Percentiles rank a stretch among this genome's conserved stretches.
These are phyloP conservation scores for Musa schizocarpa DNA, from an alignment of 176 grass and related monocot genomes.

Conservation along the genomic window DNA sequence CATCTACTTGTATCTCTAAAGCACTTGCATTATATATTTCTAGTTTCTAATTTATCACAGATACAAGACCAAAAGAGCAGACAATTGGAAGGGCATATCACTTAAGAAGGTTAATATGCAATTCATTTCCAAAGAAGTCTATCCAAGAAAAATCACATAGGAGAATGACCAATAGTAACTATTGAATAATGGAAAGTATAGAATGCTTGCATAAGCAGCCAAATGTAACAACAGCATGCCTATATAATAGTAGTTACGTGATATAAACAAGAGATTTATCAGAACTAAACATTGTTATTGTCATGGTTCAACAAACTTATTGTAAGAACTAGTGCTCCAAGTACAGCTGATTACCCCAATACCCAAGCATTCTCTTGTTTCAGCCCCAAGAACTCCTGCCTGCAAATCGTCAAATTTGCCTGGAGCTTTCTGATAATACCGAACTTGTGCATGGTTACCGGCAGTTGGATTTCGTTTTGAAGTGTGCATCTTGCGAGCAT, in stretches of 20 bases:
- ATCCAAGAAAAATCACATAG: no score
- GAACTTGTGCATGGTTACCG: conserved; percentile 49
- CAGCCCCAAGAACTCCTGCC: conserved; percentile 75
- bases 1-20: no score
- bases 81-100: no score
- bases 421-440: conserved; percentile 72
- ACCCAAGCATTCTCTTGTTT: conserved; percentile 89
- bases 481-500: conserved; percentile 62
- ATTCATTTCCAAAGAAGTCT: no score
- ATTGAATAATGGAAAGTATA: no score
- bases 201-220: not conserved
- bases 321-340: not conserved
- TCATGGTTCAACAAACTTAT: not conserved
- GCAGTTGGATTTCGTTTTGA: conserved; percentile 54
- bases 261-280: not conserved
- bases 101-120: no score
- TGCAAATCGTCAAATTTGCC: conserved; percentile 90
- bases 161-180: no score
- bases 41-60: no score
- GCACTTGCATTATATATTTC: no score
- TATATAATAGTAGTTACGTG: not conserved
- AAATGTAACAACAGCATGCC: not conserved
- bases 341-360: conserved; percentile 53
- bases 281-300: not conserved
- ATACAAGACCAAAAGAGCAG: no score